A percentile compares a stretch with the other conserved stretches of the same genome.
These are phyloP conservation scores for Zygnema cylindricum DNA, from an alignment of 139 green algal genomes.

Conservation along the genomic window DNA sequence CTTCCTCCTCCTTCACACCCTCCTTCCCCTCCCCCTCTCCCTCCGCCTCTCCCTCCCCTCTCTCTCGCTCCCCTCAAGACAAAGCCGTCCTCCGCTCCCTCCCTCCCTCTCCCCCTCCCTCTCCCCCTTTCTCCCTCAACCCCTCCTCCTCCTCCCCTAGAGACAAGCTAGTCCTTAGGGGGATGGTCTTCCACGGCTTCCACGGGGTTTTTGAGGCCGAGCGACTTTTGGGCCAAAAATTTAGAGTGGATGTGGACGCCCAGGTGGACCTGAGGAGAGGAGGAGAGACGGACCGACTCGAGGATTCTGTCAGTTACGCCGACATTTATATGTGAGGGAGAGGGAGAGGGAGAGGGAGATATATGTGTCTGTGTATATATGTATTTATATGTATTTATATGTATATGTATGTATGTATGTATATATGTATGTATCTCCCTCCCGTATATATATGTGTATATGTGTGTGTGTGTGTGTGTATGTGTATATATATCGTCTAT, in stretches of 20 bases:
- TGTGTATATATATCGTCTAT: no score
- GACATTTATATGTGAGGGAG: slow-evolving; percentile 59
- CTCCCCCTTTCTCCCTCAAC: not conserved
- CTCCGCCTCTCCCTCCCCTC: not conserved
- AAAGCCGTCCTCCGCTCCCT: not conserved
- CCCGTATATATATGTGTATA: no score
- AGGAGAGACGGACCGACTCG: slow-evolving; percentile 42
- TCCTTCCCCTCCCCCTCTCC: not conserved
- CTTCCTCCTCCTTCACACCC: not conserved
- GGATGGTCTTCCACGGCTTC: slow-evolving; percentile 62
- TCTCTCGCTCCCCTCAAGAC: not conserved
- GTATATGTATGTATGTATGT: no score
- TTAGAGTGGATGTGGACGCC: slow-evolving; percentile 63
- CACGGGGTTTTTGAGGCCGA: slow-evolving; percentile 65
- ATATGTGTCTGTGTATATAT: no score
- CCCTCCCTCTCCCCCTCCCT: not conserved
- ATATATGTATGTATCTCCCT: no score
- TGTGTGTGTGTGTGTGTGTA: no score
- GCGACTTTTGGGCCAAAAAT: slow-evolving; percentile 62
- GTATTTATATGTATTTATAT: no score
- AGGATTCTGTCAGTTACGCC: slow-evolving; percentile 64
- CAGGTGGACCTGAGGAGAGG: slow-evolving; percentile 21
- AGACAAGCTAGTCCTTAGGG: slow-evolving; percentile 58
- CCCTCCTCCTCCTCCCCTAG: not conserved
- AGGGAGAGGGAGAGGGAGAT: no score